A percentile compares a stretch with the other conserved stretches of the same genome.
Evolutionary conservation across 140 eudicot species (phyloP).

Genomic region (Cichorium intybus): DNA sequence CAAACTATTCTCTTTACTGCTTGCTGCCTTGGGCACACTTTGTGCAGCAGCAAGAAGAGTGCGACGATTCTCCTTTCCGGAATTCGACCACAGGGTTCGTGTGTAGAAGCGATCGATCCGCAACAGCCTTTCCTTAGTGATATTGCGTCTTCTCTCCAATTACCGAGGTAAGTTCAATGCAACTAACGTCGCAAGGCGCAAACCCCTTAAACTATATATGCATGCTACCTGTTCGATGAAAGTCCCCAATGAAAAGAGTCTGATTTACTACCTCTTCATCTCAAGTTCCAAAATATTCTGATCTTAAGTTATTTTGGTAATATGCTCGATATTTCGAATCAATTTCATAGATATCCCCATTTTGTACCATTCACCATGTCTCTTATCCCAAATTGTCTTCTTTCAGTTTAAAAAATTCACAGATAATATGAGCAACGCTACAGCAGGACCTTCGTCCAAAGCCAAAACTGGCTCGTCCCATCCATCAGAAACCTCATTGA

Average conservation of each 20-base stretch:
- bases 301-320: too few relatives aligned
- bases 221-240: slow-evolving; percentile 27
- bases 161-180: not conserved
- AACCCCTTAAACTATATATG: not conserved
- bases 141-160: not conserved
- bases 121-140: not conserved
- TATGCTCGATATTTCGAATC: too few relatives aligned
- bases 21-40: not conserved
- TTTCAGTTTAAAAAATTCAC: slow-evolving; percentile 4
- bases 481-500: slow-evolving; percentile 61
- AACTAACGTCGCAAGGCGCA: not conserved
- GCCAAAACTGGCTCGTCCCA: slow-evolving; percentile 49
- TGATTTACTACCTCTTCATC: not conserved
- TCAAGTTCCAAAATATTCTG: not conserved
- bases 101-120: slow-evolving; percentile 1
- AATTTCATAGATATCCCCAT: too few relatives aligned
- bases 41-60: not conserved
- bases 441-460: slow-evolving; percentile 52
- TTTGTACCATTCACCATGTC: too few relatives aligned
- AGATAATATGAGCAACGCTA: slow-evolving; percentile 42
- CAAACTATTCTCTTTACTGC: not conserved
- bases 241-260: slow-evolving; percentile 8
- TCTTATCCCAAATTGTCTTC: not conserved
- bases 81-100: slow-evolving; percentile 1
- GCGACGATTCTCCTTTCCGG: slow-evolving; percentile 2